These are phyloP conservation scores for Lepidium didymum DNA, from an alignment of 345 rosid species.

Conservation along the genomic window DNA sequence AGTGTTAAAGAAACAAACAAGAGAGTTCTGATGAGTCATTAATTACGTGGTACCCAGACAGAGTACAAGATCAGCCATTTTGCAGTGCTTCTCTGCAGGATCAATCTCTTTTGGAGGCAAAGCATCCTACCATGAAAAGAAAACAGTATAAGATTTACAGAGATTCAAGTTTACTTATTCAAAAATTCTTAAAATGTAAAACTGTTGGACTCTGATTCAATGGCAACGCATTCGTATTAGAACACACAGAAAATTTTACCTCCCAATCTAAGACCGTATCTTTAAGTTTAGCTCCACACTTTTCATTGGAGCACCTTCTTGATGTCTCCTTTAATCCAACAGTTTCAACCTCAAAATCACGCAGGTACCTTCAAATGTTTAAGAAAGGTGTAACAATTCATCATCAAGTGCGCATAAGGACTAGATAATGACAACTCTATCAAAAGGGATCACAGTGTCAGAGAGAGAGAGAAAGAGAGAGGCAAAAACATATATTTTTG, in stretches of 20 bases:
- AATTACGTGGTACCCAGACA: slow-evolving; percentile 91
- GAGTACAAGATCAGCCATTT: slow-evolving; percentile 80
- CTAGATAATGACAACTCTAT: not conserved
- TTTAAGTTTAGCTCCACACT: slow-evolving; percentile 77
- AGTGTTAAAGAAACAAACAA: not conserved
- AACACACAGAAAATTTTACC: slow-evolving; percentile 36
- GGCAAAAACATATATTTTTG: slow-evolving; percentile 1
- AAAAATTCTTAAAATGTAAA: not conserved
- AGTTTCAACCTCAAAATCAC: slow-evolving; percentile 96
- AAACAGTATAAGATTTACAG: not conserved
- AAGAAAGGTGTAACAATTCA: not conserved
- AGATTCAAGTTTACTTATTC: not conserved
- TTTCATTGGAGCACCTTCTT: slow-evolving; percentile 57
- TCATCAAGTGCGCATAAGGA: not conserved
- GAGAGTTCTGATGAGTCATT: slow-evolving; percentile 1
- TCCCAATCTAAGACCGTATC: slow-evolving; percentile 99
- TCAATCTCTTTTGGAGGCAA: slow-evolving; percentile 79
- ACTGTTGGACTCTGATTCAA: not conserved
- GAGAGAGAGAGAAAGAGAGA: not conserved
- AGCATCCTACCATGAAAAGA: slow-evolving; percentile 57
- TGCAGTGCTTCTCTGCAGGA: slow-evolving; percentile 85
- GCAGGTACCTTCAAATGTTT: slow-evolving; percentile 56
- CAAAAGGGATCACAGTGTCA: not conserved
- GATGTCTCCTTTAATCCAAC: slow-evolving; percentile 92
- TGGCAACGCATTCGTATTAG: not conserved